Conservation (phyloP, 139 green algal species). For the Volvox africanus region DNA sequence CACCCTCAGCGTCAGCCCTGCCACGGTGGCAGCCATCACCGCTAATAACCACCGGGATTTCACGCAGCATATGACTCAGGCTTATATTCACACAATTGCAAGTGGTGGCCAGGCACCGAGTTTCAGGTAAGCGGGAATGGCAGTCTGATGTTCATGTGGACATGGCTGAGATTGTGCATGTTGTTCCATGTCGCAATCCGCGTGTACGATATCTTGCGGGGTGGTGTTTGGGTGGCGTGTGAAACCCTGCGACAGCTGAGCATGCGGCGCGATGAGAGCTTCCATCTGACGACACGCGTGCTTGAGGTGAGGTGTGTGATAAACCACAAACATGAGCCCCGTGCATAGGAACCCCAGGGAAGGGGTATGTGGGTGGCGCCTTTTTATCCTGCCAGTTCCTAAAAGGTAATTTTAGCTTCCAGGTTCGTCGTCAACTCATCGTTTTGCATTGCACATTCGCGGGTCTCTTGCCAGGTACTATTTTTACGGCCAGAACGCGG, state of each 20-base stretch:
- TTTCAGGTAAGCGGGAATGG: conserved; percentile 60
- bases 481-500: conserved; percentile 80
- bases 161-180: neutral
- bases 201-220: neutral
- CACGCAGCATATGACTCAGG: conserved; percentile 70
- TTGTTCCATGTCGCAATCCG: too few relatives aligned
- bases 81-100: conserved; percentile 80
- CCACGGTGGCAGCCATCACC: conserved; percentile 60
- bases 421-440: too few relatives aligned
- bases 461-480: conserved; percentile 74
- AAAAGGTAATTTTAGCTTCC: too few relatives aligned
- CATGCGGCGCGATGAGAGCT: too few relatives aligned
- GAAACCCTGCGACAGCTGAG: too few relatives aligned
- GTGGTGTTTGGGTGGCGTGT: too few relatives aligned
- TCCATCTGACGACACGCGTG: too few relatives aligned
- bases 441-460: too few relatives aligned
- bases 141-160: neutral
- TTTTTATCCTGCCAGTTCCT: too few relatives aligned
- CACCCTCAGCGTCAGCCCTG: conserved; percentile 49
- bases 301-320: neutral
- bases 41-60: conserved; percentile 77
- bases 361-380: too few relatives aligned
- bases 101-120: conserved; percentile 74
- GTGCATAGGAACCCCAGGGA: neutral
- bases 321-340: neutral